Conservation (phyloP, 192 early-diverging fungal species). For the Backusella tuberculispora region DNA sequence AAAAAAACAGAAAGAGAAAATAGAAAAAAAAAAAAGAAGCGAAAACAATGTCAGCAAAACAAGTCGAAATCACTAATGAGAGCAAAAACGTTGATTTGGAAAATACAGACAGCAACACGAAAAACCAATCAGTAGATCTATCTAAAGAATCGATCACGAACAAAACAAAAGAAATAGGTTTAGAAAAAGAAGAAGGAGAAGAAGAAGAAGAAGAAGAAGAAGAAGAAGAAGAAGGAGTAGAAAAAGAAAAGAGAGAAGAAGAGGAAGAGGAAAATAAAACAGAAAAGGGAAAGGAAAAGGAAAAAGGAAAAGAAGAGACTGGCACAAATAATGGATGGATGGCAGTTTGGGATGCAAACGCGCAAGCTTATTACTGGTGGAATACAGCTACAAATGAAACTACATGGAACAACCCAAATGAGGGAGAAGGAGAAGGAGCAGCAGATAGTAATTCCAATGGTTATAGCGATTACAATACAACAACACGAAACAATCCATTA, state of each 20-base stretch:
- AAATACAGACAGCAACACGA: background rate
- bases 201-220: background rate
- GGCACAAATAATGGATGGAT: conserved; percentile 33
- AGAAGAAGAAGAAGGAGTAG: background rate
- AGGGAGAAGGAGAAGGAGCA: background rate
- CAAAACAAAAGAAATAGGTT: no score
- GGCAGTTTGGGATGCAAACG: conserved; percentile 46
- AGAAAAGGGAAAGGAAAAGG: background rate
- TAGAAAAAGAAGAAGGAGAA: background rate
- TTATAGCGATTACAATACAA: background rate
- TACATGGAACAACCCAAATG: conserved; percentile 46
- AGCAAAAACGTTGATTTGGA: background rate
- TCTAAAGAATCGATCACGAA: background rate
- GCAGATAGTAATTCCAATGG: background rate
- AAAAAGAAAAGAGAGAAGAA: background rate
- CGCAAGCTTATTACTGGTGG: conserved; percentile 55
- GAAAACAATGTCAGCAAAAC: background rate
- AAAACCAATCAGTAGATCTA: background rate
- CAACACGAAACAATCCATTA: conserved; percentile 34
- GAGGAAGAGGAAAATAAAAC: background rate
- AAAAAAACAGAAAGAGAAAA: background rate
- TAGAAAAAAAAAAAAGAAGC: background rate
- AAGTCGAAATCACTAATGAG: background rate
- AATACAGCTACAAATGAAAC: conserved; percentile 57
- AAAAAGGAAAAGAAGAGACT: background rate